A percentile compares a stretch with the other conserved stretches of the same genome.
Evolutionary conservation across 108 stramenopile species (phyloP).

Genomic region (Cyclotella kingstonii): DNA sequence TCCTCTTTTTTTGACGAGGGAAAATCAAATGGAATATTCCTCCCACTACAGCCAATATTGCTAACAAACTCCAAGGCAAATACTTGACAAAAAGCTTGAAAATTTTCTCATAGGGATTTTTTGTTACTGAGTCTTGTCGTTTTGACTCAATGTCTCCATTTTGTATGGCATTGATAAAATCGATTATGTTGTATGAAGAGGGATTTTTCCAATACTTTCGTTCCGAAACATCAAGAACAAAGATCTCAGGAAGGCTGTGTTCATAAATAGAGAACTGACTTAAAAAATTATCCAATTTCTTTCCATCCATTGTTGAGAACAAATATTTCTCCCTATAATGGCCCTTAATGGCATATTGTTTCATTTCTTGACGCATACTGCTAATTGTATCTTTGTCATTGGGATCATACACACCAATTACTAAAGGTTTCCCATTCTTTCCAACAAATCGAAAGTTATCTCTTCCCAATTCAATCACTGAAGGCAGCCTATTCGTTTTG

Average conservation of each 20-base stretch:
- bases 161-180: constrained; percentile 36
- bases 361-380: constrained; percentile 46
- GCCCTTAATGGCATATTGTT: constrained; percentile 49
- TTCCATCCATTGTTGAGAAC: constrained; percentile 78
- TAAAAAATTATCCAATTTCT: constrained; percentile 68
- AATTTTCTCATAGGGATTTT: constrained; percentile 28
- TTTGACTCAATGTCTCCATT: constrained; percentile 33
- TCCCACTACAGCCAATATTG: constrained; percentile 20
- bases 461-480: constrained; percentile 58
- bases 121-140: constrained; percentile 19
- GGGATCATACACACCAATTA: constrained; percentile 66
- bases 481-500: constrained; percentile 54
- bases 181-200: constrained; percentile 14
- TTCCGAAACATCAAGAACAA: constrained; percentile 64
- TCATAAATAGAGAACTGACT: constrained; percentile 59
- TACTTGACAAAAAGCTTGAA: constrained; percentile 28
- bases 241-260: constrained; percentile 58
- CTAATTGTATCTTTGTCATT: constrained; percentile 40
- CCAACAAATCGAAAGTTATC: constrained; percentile 73
- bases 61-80: constrained; percentile 51
- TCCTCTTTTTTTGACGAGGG: neutral
- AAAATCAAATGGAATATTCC: constrained; percentile 25
- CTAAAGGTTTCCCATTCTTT: constrained; percentile 61
- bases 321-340: constrained; percentile 51
- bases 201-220: constrained; percentile 71